A percentile compares a stretch with the other conserved stretches of the same genome.
These are phyloP conservation scores for Neltuma alba DNA, from an alignment of 306 rosid species.

Conservation along the genomic window DNA sequence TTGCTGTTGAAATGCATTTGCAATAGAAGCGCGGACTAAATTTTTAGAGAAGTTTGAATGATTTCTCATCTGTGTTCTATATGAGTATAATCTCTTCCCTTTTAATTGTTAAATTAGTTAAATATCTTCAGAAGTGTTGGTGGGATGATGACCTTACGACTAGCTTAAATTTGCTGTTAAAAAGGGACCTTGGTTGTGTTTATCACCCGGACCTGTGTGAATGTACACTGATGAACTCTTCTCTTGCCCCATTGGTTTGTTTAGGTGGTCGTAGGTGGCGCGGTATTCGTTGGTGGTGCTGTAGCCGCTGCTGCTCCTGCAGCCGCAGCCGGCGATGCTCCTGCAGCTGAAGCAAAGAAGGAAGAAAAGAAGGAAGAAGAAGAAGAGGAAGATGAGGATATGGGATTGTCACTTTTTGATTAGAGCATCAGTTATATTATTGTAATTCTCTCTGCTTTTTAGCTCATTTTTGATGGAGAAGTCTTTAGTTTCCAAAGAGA, in stretches of 20 bases:
- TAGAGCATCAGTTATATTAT: slow-evolving; percentile 34
- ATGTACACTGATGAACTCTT: not conserved
- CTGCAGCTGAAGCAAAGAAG: slow-evolving; percentile 50
- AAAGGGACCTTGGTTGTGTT: not conserved
- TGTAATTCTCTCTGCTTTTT: slow-evolving; percentile 30
- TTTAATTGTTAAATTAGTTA: not conserved
- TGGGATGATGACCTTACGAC: not conserved
- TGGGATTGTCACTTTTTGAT: slow-evolving; percentile 91
- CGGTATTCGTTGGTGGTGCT: slow-evolving; percentile 52
- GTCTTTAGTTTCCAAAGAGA: not conserved
- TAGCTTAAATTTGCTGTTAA: not conserved
- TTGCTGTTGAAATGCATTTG: too few relatives aligned
- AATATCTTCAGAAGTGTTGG: not conserved
- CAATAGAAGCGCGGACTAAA: not conserved
- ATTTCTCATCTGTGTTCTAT: not conserved
- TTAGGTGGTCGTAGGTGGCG: slow-evolving; percentile 79
- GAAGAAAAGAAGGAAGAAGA: slow-evolving; percentile 63
- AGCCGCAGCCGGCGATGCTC: slow-evolving; percentile 52
- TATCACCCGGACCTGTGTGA: not conserved
- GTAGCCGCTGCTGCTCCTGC: slow-evolving; percentile 64
- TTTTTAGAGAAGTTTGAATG: not conserved
- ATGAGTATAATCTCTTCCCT: not conserved
- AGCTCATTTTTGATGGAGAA: slow-evolving; percentile 24
- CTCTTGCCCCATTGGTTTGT: not conserved
- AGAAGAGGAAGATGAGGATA: slow-evolving; percentile 84